phyloP scores from a whole-genome alignment of 176 grass and related monocot species.

The Bromus sterilis region DNA sequence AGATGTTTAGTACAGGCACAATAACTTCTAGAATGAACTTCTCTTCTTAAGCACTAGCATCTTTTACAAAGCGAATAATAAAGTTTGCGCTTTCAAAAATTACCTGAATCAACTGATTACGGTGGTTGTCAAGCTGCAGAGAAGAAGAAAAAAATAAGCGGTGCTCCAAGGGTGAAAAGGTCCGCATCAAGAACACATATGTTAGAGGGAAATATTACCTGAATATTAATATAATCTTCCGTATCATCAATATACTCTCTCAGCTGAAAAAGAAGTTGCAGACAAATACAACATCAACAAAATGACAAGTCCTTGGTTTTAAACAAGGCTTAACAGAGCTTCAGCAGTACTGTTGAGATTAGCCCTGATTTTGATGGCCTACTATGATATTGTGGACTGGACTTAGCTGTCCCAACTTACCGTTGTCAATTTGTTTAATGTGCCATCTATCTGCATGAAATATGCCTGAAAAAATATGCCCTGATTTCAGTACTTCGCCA shows the following conservation, averaged over 20 bases:
- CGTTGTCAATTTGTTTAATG: conserved; percentile 89
- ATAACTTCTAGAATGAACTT: neutral
- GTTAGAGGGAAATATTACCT: conserved; percentile 39
- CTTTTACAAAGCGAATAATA: neutral
- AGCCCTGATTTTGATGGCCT: neutral
- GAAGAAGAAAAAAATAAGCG: conserved; percentile 10
- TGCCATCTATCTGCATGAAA: conserved; percentile 99
- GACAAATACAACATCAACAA: conserved; percentile 20
- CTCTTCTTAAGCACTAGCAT: neutral
- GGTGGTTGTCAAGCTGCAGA: conserved; percentile 91
- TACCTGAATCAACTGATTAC: conserved; percentile 99
- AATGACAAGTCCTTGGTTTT: neutral
- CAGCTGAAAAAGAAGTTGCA: conserved; percentile 52
- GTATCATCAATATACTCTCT: conserved; percentile 99
- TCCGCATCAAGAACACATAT: neutral
- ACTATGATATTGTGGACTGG: conserved; percentile 9
- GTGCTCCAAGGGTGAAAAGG: neutral
- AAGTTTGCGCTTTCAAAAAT: neutral
- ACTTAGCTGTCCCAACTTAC: conserved; percentile 43
- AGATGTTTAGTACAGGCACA: neutral
- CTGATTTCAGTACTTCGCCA: conserved; percentile 15
- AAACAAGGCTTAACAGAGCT: neutral
- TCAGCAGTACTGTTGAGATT: neutral
- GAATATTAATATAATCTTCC: conserved; percentile 99
- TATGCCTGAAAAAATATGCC: conserved; percentile 75